Base-by-base conservation (phyloP, 2,329 filamentous ascomycete species). In the Leptosphaerulina australis region DNA sequence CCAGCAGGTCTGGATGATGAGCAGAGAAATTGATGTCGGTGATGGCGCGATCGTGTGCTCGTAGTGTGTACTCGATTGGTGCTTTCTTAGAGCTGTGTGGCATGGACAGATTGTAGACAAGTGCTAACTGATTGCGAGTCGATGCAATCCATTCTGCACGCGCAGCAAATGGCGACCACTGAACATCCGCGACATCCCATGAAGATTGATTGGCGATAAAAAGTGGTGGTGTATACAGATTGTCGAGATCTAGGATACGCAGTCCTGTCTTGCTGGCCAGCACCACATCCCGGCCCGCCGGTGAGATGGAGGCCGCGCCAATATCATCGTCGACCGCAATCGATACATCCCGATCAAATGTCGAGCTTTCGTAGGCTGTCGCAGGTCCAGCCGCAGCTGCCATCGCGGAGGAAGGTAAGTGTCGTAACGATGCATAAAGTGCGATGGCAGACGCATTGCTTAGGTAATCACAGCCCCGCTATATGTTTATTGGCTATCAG, bases 1-100 rank as follows among this genome's bases (percentile, higher is more conserved):
- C 90, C 12, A 97, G 82, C 33, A 92, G 79, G 67, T 97, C 92
- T 0, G 91, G 90, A 67, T 97, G 89, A 62, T 96, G 90, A 4
- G 92, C 91, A 0, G 91, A 96, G 72, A 96, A 97, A 71, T 97
- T 97, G 72, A 97, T 91, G 69, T 97, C 92, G 6, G 92, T 97
- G 61, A 97, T 97, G 55, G 92, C 91, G 59, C 93, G 83, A 35
- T 85, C 90, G 71, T 90, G 92, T 2, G 87, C 91, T 64, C 95
- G 88, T 11, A 97, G 80, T 10, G 91, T 92, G 71, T 93, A 88
- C 71, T 97, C 90, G 56, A 97, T 91, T 0, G 88, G 89, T 62
- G 93, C 89, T 61, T 90, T 87, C 52, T 84, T 63, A 43, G 58
- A 58, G 44, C 58, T 58, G 35, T 82, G 44, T 81, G 59, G 88